Base-by-base conservation (phyloP, 2,329 filamentous ascomycete genomes). In the Rhinocladiella mackenziei region DNA sequence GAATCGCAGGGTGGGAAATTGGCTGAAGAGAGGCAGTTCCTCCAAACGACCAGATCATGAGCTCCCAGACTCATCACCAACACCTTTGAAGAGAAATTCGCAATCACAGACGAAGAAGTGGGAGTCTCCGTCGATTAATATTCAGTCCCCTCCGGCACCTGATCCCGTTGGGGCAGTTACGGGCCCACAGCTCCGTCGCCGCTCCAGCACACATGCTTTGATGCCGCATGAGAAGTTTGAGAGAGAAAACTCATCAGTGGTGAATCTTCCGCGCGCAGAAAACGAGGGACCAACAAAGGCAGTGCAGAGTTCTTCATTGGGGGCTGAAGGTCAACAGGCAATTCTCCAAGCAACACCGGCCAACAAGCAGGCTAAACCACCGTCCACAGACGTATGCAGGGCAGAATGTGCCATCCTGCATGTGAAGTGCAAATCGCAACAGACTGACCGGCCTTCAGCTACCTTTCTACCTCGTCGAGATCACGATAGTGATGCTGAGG, bases 1-100 rank as follows among this genome's bases (percentile, higher is more conserved):
- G n/a, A 39, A 35, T 14, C 30, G 34, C 3, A 51, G 47, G 36
- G 43, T 44, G n/a, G 43, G 47, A 35, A 39, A 44, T 18, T 54
- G 50, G 53, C 35, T 52, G 18, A 48, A 30, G 31, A 43, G 22
- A 19, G 51, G 37, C 18, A 39, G 26, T 31, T 39, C 19, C 13
- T 40, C 34, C 28, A 23, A 20, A 13, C 20, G 44, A 30, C 19
- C 29, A 4, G 26, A 36, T 5, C 9, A 36, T 19, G 10, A 9
- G 10, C 15, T 19, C 6, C 30, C 41, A 18, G n/a, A 20, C n/a
- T 40, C 37, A 3, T 40, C 43, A 25, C 26, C 49, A 13, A 43
- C 28, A 17, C 46, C 50, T 11, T 20, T 37, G 8, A 29, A 29
- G 18, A 49, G 29, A 15, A 50, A 40, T 5, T 19, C 40, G 5